A percentile compares a stretch with the other conserved stretches of the same genome.
Evolutionary conservation across 1,139 yeast genomes (phyloP).

Genomic region (Sugiyamaella novakii): DNA sequence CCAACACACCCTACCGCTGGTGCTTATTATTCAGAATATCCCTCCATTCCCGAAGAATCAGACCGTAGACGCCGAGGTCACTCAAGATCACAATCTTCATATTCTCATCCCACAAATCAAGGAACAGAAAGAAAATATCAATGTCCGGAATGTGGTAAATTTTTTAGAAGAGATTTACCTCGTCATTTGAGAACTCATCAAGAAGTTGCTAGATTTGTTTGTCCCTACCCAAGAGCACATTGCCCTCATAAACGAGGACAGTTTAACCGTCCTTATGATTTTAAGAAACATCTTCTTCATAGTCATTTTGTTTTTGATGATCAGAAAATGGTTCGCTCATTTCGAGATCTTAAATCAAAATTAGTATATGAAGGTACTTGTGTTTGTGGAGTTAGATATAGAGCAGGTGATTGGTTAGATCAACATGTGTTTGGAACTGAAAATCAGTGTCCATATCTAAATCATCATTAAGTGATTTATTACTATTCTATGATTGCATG

Average conservation of each 20-base stretch:
- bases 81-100: slow-evolving; percentile 11
- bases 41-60: too few species aligned
- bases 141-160: slow-evolving; percentile 60
- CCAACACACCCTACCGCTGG: not conserved
- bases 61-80: slow-evolving; percentile 9
- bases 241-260: slow-evolving; percentile 65
- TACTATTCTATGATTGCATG: slow-evolving; percentile 1
- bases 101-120: too few species aligned
- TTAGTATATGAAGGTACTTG: slow-evolving; percentile 57
- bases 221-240: slow-evolving; percentile 57
- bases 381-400: slow-evolving; percentile 55
- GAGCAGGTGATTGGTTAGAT: slow-evolving; percentile 60
- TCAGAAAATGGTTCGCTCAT: slow-evolving; percentile 46
- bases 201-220: slow-evolving; percentile 56
- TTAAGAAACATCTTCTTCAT: slow-evolving; percentile 65
- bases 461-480: not conserved
- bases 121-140: slow-evolving; percentile 38
- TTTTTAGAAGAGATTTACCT: slow-evolving; percentile 62
- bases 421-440: slow-evolving; percentile 50
- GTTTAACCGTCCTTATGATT: slow-evolving; percentile 71
- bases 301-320: slow-evolving; percentile 60
- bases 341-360: slow-evolving; percentile 58
- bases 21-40: slow-evolving; percentile 1
- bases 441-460: slow-evolving; percentile 24
- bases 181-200: slow-evolving; percentile 69